These are phyloP conservation scores for Fraxinus cuspidata DNA, from an alignment of 257 asterid genomes.

Conservation along the genomic window DNA sequence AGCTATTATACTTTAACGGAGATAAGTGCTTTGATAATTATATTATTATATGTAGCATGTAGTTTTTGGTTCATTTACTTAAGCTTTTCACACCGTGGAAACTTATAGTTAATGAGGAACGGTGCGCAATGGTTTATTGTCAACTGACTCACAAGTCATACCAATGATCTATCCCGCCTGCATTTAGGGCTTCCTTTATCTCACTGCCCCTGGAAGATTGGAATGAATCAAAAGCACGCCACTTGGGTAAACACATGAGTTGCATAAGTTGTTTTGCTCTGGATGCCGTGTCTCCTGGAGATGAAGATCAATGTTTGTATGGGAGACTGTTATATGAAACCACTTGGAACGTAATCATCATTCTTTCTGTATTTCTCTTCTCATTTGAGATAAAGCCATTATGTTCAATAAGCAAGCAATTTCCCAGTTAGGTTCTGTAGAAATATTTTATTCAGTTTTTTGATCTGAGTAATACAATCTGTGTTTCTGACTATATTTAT, in stretches of 20 bases:
- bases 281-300: not conserved
- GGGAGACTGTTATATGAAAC: slow-evolving; percentile 16
- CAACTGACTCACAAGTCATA: slow-evolving; percentile 18
- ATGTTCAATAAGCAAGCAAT: not conserved
- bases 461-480: too few relatives aligned
- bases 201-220: not conserved
- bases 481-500: too few relatives aligned
- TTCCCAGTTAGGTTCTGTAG: not conserved
- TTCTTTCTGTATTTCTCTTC: not conserved
- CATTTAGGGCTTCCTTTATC: slow-evolving; percentile 4
- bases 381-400: not conserved
- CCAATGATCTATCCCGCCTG: not conserved
- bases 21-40: slow-evolving; percentile 14
- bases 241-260: slow-evolving; percentile 9
- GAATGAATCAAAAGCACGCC: slow-evolving; percentile 7
- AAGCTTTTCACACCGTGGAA: slow-evolving; percentile 11
- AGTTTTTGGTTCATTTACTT: slow-evolving; percentile 5
- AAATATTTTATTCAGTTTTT: not conserved
- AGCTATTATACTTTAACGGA: not conserved
- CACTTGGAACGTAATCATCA: not conserved
- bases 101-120: slow-evolving; percentile 1
- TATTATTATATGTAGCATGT: not conserved
- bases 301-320: not conserved
- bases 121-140: slow-evolving; percentile 14
- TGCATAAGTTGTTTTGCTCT: not conserved